Evolutionary conservation across 495 filamentous ascomycete species (phyloP).

Genomic region (Cryomyces minteri): DNA sequence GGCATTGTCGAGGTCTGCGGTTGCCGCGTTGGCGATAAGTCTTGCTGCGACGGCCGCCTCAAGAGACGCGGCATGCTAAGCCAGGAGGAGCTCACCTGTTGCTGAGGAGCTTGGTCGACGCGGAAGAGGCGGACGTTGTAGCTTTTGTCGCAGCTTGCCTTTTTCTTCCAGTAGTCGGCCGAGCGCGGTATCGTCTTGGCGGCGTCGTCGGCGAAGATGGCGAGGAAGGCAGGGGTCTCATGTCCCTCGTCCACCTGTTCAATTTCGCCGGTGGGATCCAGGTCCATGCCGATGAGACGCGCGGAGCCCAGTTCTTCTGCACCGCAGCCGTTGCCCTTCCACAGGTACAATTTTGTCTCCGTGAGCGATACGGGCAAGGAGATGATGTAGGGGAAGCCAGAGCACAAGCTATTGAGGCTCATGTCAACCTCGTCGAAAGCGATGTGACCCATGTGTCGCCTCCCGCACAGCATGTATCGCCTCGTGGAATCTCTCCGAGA

Average conservation of each 20-base stretch:
- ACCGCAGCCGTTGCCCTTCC: constrained; percentile 80
- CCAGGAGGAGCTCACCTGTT: constrained; percentile 13
- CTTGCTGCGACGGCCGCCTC: constrained; percentile 11
- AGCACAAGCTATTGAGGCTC: constrained; percentile 53
- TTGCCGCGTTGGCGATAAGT: constrained; percentile 27
- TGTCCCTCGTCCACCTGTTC: constrained; percentile 67
- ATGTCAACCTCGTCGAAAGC: constrained; percentile 89
- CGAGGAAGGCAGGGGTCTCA: constrained; percentile 55
- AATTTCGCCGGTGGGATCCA: constrained; percentile 64
- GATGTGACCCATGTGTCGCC: constrained; percentile 67
- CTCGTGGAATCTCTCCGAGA: constrained; percentile 48
- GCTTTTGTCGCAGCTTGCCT: constrained; percentile 48
- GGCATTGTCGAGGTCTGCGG: constrained; percentile 24
- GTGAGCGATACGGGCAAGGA: constrained; percentile 28
- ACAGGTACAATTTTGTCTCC: constrained; percentile 57
- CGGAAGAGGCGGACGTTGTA: constrained; percentile 57
- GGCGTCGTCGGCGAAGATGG: constrained; percentile 33
- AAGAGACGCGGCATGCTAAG: constrained; percentile 8
- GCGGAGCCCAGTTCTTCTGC: constrained; percentile 80
- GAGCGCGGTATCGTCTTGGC: constrained; percentile 26
- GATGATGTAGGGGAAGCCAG: constrained; percentile 78
- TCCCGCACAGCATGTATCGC: constrained; percentile 74
- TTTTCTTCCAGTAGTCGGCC: constrained; percentile 65
- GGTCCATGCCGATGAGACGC: constrained; percentile 81
- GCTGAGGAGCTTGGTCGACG: constrained; percentile 30